Percentiles rank a stretch among this genome's conserved stretches.
Conservation (phyloP, 2,329 filamentous ascomycete species). For the Ophiostoma novo-ulmi region DNA sequence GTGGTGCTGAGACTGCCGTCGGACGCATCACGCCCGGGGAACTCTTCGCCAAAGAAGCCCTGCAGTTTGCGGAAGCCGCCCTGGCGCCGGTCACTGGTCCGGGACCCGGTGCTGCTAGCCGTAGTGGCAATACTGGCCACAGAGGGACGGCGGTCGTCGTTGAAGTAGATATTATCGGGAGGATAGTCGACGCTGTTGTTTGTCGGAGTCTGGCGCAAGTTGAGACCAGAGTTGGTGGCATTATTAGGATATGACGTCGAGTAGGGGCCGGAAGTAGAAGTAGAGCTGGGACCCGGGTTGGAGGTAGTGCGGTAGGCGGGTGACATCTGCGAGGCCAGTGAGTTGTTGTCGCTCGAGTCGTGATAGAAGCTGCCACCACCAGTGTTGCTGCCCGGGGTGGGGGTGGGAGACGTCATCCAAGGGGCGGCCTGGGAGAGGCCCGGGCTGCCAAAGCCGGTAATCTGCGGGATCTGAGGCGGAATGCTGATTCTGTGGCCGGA, state of each 20-base stretch:
- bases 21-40: constrained; percentile 66
- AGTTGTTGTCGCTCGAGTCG: constrained; percentile 67
- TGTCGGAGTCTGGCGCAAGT: constrained; percentile 39
- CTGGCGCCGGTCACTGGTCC: constrained; percentile 63
- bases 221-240: not conserved
- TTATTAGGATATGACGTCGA: constrained; percentile 6
- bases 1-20: constrained; percentile 58
- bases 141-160: constrained; percentile 77
- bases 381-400: constrained; percentile 34
- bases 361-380: constrained; percentile 59
- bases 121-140: constrained; percentile 77
- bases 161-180: constrained; percentile 55
- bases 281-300: constrained; percentile 24
- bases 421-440: constrained; percentile 51
- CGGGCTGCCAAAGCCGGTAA: constrained; percentile 48
- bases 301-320: constrained; percentile 57
- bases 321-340: constrained; percentile 60
- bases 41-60: constrained; percentile 90
- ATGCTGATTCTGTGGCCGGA: constrained; percentile 33
- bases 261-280: not conserved
- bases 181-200: constrained; percentile 49
- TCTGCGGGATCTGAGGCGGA: constrained; percentile 55
- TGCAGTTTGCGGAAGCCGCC: constrained; percentile 78
- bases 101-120: constrained; percentile 78
- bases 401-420: constrained; percentile 37